Evolutionary conservation across 78 protist species (phyloP).

Genomic region (Mantamonas sphyraenae): DNA sequence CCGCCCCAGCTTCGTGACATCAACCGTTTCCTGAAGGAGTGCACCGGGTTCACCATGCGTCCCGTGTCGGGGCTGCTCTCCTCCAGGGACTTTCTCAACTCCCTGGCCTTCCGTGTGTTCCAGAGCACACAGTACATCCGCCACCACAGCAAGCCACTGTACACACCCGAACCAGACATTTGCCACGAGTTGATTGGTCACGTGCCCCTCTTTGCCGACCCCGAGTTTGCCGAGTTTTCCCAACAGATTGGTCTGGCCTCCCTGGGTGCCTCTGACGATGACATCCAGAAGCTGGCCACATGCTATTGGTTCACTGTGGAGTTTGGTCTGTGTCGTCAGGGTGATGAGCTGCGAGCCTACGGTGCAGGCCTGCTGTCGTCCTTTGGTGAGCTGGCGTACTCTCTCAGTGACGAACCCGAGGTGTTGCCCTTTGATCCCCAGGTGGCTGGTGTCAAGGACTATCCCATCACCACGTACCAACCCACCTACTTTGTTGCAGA

Average conservation of each 20-base stretch:
- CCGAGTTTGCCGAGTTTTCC: slow-evolving; percentile 84
- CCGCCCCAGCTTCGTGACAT: slow-evolving; percentile 75
- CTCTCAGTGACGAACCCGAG: slow-evolving; percentile 35
- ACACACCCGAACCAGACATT: slow-evolving; percentile 95
- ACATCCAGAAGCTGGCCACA: slow-evolving; percentile 64
- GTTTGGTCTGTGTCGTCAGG: slow-evolving; percentile 86
- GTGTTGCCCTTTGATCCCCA: slow-evolving; percentile 42
- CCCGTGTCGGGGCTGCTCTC: slow-evolving; percentile 89
- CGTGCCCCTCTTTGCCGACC: slow-evolving; percentile 87
- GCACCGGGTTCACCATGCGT: slow-evolving; percentile 78
- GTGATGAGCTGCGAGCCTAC: slow-evolving; percentile 63
- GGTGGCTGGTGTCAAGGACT: slow-evolving; percentile 22
- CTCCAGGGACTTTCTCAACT: slow-evolving; percentile 82
- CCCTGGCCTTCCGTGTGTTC: slow-evolving; percentile 87
- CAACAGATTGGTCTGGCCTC: slow-evolving; percentile 88
- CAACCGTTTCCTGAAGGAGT: slow-evolving; percentile 45
- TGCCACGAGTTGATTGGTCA: slow-evolving; percentile 95
- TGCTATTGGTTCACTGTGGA: slow-evolving; percentile 91
- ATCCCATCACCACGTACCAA: slow-evolving; percentile 87
- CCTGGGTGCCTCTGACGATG: slow-evolving; percentile 88
- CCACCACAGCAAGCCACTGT: slow-evolving; percentile 80
- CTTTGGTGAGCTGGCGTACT: slow-evolving; percentile 84
- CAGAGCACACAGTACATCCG: slow-evolving; percentile 90
- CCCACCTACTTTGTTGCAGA: slow-evolving; percentile 87
- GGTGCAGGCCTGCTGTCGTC: slow-evolving; percentile 92